phyloP scores from a whole-genome alignment of 1,139 yeast genomes.

The Saccharomycopsis crataegensis region DNA sequence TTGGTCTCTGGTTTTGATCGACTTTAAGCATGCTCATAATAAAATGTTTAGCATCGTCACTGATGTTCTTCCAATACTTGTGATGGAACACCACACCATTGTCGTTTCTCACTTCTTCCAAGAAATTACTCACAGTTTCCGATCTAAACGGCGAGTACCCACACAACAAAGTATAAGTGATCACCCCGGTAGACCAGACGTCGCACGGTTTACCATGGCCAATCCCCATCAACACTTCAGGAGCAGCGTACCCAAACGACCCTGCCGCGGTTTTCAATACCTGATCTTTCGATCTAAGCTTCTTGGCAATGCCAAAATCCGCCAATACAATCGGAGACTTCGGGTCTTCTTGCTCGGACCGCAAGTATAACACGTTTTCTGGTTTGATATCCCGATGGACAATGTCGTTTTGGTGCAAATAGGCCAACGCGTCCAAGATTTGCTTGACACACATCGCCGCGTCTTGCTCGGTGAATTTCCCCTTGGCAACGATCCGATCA shows the following conservation, averaged over 20 bases:
- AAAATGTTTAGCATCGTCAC: constrained; percentile 68
- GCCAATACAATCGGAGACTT: constrained; percentile 74
- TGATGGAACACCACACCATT: constrained; percentile 69
- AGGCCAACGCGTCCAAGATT: constrained; percentile 63
- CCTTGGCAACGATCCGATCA: constrained; percentile 70
- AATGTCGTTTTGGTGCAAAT: constrained; percentile 65
- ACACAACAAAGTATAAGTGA: constrained; percentile 80
- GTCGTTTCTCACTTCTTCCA: constrained; percentile 71
- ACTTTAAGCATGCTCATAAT: constrained; percentile 58
- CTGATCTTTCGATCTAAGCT: constrained; percentile 49
- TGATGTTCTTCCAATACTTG: constrained; percentile 78
- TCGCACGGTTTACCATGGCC: constrained; percentile 94
- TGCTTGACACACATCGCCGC: constrained; percentile 67
- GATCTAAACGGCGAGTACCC: constrained; percentile 92
- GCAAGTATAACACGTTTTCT: constrained; percentile 70
- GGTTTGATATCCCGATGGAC: constrained; percentile 92
- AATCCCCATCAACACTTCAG: constrained; percentile 67
- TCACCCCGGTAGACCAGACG: constrained; percentile 88
- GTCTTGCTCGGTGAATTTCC: constrained; percentile 77
- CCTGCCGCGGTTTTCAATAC: constrained; percentile 77
- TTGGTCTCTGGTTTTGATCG: constrained; percentile 59
- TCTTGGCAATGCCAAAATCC: constrained; percentile 88
- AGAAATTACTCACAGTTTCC: constrained; percentile 73
- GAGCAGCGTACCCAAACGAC: constrained; percentile 90
- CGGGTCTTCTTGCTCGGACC: constrained; percentile 32